Conservation (phyloP, 75 land plant species). For the Sequoiadendron giganteum region DNA sequence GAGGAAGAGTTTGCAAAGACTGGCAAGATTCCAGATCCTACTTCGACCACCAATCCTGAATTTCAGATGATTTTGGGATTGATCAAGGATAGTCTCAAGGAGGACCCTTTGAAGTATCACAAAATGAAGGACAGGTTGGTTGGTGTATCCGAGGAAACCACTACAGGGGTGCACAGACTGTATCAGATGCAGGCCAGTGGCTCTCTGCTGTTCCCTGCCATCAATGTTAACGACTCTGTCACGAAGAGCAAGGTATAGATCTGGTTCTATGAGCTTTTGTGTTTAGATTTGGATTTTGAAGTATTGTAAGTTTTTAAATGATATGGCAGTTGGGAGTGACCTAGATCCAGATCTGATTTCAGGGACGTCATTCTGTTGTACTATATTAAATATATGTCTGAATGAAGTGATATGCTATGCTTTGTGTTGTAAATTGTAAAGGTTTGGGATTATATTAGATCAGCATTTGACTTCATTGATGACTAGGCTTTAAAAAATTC, state of each 20-base stretch:
- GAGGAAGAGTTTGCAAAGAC: too few species aligned
- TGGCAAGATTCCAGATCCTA: too few species aligned
- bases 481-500: too few species aligned
- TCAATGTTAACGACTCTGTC: constrained; percentile 54
- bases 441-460: too few species aligned
- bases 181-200: constrained; percentile 89
- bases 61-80: too few species aligned
- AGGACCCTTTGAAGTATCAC: constrained; percentile 12
- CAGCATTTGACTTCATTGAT: too few species aligned
- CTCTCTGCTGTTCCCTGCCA: constrained; percentile 52
- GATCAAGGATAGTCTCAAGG: too few species aligned
- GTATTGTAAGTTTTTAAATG: background rate
- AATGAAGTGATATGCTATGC: too few species aligned
- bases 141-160: constrained; percentile 94
- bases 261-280: background rate
- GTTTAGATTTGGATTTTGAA: background rate
- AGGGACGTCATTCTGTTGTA: too few species aligned
- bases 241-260: constrained; percentile 92
- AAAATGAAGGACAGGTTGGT: constrained; percentile 73
- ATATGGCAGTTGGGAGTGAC: background rate
- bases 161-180: constrained; percentile 85
- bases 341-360: background rate
- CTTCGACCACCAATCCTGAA: too few species aligned
- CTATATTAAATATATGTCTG: too few species aligned
- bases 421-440: too few species aligned